phyloP scores from a whole-genome alignment of 2,329 filamentous ascomycete species.

The Fusarium tricinctum region DNA sequence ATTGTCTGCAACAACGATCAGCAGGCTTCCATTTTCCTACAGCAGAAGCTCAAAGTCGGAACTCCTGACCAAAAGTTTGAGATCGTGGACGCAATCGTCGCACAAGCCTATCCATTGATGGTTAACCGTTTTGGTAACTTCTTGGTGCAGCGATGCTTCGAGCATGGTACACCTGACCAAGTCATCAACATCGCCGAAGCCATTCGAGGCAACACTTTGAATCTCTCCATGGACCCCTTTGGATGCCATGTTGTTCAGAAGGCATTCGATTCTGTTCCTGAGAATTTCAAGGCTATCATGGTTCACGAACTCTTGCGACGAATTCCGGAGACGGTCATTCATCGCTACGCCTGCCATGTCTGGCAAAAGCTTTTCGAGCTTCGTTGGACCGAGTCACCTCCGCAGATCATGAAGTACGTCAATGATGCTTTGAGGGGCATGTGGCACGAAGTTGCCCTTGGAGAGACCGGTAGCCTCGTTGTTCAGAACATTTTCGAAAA shows the following conservation, averaged over 20 bases:
- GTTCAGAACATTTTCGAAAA: constrained; percentile 99
- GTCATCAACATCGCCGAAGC: constrained; percentile 94
- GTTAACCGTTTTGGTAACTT: constrained; percentile 99
- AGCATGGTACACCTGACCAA: constrained; percentile 95
- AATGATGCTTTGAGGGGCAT: constrained; percentile 95
- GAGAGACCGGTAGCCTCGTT: constrained; percentile 96
- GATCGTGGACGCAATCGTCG: constrained; percentile 95
- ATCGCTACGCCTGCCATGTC: constrained; percentile 98
- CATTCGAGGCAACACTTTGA: constrained; percentile 93
- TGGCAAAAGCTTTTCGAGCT: constrained; percentile 99
- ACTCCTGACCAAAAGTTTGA: constrained; percentile 96
- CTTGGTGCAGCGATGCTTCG: constrained; percentile 97
- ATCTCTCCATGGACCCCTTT: constrained; percentile 97
- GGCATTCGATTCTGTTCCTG: constrained; percentile 96
- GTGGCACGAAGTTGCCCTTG: constrained; percentile 98
- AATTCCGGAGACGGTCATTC: constrained; percentile 97
- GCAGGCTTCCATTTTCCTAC: constrained; percentile 97
- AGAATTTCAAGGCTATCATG: constrained; percentile 98
- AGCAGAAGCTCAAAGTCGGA: constrained; percentile 98
- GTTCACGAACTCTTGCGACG: constrained; percentile 96
- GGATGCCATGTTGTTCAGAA: constrained; percentile 99
- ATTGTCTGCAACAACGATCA: constrained; percentile 99
- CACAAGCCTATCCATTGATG: constrained; percentile 95
- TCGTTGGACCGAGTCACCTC: constrained; percentile 93
- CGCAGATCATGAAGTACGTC: constrained; percentile 98